Base-by-base conservation (phyloP, 2,329 filamentous ascomycete genomes). In the Albophoma yamanashiensis region DNA sequence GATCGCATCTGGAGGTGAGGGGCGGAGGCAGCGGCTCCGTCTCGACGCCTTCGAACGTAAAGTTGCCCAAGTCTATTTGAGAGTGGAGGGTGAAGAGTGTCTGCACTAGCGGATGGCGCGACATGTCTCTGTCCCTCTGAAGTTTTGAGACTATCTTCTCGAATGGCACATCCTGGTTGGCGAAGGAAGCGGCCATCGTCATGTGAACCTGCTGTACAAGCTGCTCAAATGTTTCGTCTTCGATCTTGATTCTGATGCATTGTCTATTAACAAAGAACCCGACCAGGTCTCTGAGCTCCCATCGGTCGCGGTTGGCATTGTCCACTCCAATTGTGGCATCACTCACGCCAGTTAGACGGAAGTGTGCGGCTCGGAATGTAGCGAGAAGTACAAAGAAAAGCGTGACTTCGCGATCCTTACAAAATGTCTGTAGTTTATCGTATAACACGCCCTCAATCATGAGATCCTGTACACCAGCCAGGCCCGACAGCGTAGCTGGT, bases 181-280 rank as follows among this genome's bases (percentile, higher is more conserved):
- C 62, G 20, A 66, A 64, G 0, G 65, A 39, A 4, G 34, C 15
- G 17, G 27, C 25, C 6, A n/a, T 22, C 25, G n/a, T 22, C 27
- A n/a, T 2, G n/a, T 50, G 12, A 20, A 34, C 50, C 3, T 34
- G 50, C 1, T 15, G 4, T 4, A 55, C 50, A 3, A 55, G 15
- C 4, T 0, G 38, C 56, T 1, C 50, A n/a, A 69, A 69, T 0
- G 62, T 60, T 6, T 63, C 58, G 0, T 62, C 43, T 8, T 62
- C 58, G 8, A 70, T 15, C 2, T 27, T 53, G 43, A 68, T 59
- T n/a, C 67, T 60, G 27, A 70, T 63, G 15, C 67, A 67, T 38
- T 70, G 69, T 0, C 62, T 59, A 39, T 68, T 69, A 50, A 68
- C 68, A 17, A 69, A 69, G 61, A 67, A 67, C 1, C 66, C 68